Base-by-base conservation (phyloP, 352 stramenopile species). In the Globisporangium paddicum region DNA sequence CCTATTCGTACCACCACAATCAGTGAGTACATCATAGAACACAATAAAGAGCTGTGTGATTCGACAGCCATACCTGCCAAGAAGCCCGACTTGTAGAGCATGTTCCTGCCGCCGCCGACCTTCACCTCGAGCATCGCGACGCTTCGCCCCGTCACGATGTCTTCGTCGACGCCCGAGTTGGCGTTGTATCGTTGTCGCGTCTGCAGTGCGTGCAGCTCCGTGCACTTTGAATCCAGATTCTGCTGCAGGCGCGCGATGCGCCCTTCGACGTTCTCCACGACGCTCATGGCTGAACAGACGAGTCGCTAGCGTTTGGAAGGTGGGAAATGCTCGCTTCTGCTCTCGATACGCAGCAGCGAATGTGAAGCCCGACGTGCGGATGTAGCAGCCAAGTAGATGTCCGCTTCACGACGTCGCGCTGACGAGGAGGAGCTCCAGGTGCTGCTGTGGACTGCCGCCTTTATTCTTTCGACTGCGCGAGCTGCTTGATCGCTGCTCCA, bases 261-360 rank as follows among this genome's bases (percentile, higher is more conserved):
- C 44, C 60, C 71, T 19, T 73, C 77, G n/a, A 87, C 75, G 66
- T 89, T 78, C 48, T 89, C 79, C 37, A 89, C 79, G 11, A 73
- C 74, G 60, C 79, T 89, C 79, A 89, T 88, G 23, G 3, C 21
- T 30, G 53, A 19, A 16, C 6, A 32, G 37, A 42, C 13, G 21
- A 46, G 4, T 18, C 30, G 30, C 5, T 37, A 23, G 16, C 14
- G 30, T 52, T 16, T 34, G 25, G 25, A 21, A 25, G 18, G 18
- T 26, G 18, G 8, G 16, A n/a, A 40, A 28, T 40, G 14, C 5
- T 18, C 26, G 26, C 46, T 38, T n/a, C 18, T 23, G 5, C 2
- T 18, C 23, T 35, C 26, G 9, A 16, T 50, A 11, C 19, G 26
- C 23, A 23, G 25, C 8, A 35, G 16, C n/a, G n/a, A n/a, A 16